Conservation (phyloP, 2,329 filamentous ascomycete genomes). For the Berkeleyomyces rouxiae region DNA sequence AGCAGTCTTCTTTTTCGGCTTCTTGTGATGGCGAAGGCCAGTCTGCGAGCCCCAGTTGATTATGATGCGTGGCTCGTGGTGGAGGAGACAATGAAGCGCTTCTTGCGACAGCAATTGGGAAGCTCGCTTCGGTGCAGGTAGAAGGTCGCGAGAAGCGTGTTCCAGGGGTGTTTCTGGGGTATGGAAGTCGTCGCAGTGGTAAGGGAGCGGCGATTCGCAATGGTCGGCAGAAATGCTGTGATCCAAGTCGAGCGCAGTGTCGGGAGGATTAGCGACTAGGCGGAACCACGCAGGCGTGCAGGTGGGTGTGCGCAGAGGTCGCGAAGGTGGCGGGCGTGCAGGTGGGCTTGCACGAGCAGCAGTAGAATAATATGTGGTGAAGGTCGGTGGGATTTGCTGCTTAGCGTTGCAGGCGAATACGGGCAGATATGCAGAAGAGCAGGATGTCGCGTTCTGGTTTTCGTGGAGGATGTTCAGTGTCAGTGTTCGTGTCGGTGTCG, state of each 20-base stretch:
- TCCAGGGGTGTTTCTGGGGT: not conserved
- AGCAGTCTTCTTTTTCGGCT: slow-evolving; percentile 15
- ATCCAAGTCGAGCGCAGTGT: not conserved
- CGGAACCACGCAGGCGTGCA: not conserved
- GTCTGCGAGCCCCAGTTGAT: slow-evolving; percentile 16
- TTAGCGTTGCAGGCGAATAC: not conserved
- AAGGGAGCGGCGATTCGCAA: not conserved
- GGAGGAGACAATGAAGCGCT: not conserved
- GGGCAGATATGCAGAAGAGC: not conserved
- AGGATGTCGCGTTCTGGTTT: not conserved
- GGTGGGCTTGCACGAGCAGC: too few relatives aligned
- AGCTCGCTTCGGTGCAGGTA: slow-evolving; percentile 14
- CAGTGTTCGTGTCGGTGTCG: not conserved
- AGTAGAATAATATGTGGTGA: slow-evolving; percentile 14
- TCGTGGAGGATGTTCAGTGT: not conserved
- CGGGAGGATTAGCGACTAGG: not conserved
- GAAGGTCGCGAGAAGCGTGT: slow-evolving; percentile 16
- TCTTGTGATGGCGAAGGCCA: slow-evolving; percentile 15
- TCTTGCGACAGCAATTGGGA: slow-evolving; percentile 1
- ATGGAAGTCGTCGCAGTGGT: not conserved
- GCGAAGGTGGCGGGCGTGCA: not conserved
- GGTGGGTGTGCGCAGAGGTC: not conserved
- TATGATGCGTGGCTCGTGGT: slow-evolving; percentile 15
- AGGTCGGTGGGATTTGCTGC: not conserved
- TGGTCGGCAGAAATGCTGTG: too few relatives aligned